Evolutionary conservation across 257 asterid genomes (phyloP).

Genomic region (Capsicum pubescens): DNA sequence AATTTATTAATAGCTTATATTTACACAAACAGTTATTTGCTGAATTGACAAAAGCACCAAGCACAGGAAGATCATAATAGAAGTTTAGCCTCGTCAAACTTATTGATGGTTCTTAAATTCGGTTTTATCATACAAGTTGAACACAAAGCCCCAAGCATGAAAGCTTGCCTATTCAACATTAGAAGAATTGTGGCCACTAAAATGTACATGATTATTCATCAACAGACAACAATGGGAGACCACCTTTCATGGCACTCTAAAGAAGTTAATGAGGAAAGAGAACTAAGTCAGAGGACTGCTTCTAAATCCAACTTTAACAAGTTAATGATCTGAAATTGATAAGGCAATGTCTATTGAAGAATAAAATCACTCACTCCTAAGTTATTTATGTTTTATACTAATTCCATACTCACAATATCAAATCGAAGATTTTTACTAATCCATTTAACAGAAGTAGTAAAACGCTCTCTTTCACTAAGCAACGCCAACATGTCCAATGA

Average conservation of each 20-base stretch:
- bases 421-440: slow-evolving; percentile 96
- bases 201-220: neutral
- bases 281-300: slow-evolving; percentile 10
- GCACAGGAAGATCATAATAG: neutral
- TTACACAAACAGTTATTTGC: slow-evolving; percentile 1
- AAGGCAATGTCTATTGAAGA: too few species aligned
- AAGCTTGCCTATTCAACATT: neutral
- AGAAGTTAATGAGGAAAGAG: slow-evolving; percentile 1
- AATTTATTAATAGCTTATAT: neutral
- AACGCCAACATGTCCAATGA: slow-evolving; percentile 91
- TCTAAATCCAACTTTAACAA: neutral
- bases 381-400: too few species aligned
- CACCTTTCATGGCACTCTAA: slow-evolving; percentile 21
- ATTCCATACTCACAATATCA: slow-evolving; percentile 74
- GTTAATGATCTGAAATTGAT: too few species aligned
- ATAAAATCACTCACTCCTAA: too few species aligned
- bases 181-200: neutral
- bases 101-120: neutral
- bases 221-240: neutral
- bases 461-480: slow-evolving; percentile 88
- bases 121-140: slow-evolving; percentile 8
- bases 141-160: slow-evolving; percentile 18
- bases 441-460: slow-evolving; percentile 92
- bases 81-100: slow-evolving; percentile 14
- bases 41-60: neutral